Base-by-base conservation (phyloP, 2,329 filamentous ascomycete genomes). In the Pseudogymnoascus sp. region DNA sequence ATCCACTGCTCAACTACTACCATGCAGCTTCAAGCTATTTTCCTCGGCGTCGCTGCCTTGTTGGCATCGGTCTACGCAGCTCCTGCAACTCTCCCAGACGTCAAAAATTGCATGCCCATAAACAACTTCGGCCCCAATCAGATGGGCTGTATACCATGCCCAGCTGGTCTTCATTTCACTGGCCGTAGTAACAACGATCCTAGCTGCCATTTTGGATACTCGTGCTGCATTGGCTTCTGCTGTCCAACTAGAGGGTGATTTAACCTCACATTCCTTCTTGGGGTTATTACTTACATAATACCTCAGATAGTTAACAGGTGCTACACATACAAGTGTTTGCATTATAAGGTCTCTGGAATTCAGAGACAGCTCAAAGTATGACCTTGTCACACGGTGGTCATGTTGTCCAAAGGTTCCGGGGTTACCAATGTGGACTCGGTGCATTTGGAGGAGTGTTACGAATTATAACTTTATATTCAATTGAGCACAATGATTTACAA, bases 1-100 rank as follows among this genome's bases (percentile, higher is more conserved):
- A 38, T 9, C 36, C n/a, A 9, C 8, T 2, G 14, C 6, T 37
- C 36, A 16, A 37, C 14, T 14, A 37, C 36, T 16, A n/a, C 14
- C 14, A 37, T 37, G 36, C 6, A 38, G 9, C n/a, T 18, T 16
- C 8, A 38, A 38, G n/a, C 16, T 38, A 38, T 38, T 18, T 38
- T 84, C 22, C 37, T 39, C 37, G 37, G 37, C 37, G 4, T 39
- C 16, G 37, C 37, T 39, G 37, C 37, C 37, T 20, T 39, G 37
- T 39, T 39, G 16, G 37, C 16, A 20, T 20, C 37, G 18, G 16
- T n/a, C 5, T 39, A 16, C 11, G 37, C 37, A 39, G 16, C 37
- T 5, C 37, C 8, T 11, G 16, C 16, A 39, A 16, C 37, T 20
- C 22, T 25, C 22, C 22, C 22, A 25, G 22, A 25, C 22, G 4